Evolutionary conservation across 305 asterid species (phyloP).

Genomic region (Fraxinus albicans): DNA sequence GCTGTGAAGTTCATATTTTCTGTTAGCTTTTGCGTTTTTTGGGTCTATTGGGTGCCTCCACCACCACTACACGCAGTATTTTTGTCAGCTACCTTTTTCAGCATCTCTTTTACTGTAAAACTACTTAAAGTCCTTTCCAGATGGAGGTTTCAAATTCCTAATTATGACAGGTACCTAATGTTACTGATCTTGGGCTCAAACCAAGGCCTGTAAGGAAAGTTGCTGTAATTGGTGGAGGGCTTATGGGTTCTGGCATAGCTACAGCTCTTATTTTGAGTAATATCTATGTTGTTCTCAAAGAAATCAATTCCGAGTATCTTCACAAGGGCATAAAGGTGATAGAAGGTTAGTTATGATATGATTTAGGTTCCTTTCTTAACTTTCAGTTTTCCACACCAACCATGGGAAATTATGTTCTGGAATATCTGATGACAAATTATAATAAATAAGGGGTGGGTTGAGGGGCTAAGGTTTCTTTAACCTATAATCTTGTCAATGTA

Average conservation of each 20-base stretch:
- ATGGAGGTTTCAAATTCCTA: slow-evolving; percentile 13
- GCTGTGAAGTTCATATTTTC: not conserved
- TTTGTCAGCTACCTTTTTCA: not conserved
- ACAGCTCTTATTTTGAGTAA: slow-evolving; percentile 73
- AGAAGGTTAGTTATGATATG: slow-evolving; percentile 57
- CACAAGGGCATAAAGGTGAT: slow-evolving; percentile 72
- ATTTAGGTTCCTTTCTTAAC: slow-evolving; percentile 2
- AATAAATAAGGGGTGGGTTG: not conserved
- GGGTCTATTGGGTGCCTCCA: not conserved
- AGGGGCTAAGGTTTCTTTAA: slow-evolving; percentile 9
- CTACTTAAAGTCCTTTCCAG: not conserved
- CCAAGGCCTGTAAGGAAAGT: slow-evolving; percentile 79
- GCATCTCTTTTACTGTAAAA: slow-evolving; percentile 4
- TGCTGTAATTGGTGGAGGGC: slow-evolving; percentile 95
- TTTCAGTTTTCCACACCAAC: slow-evolving; percentile 17
- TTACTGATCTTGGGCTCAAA: slow-evolving; percentile 82
- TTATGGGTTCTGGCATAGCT: slow-evolving; percentile 98
- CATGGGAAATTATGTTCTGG: not conserved
- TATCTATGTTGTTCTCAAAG: slow-evolving; percentile 73
- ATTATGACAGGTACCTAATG: slow-evolving; percentile 71
- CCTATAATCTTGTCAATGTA: slow-evolving; percentile 18
- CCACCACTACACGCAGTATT: not conserved
- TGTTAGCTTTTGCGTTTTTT: not conserved
- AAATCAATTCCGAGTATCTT: slow-evolving; percentile 78
- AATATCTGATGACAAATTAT: slow-evolving; percentile 15